These are phyloP conservation scores for Calonectria pauciramosa DNA, from an alignment of 2,329 filamentous ascomycete species.

Conservation along the genomic window DNA sequence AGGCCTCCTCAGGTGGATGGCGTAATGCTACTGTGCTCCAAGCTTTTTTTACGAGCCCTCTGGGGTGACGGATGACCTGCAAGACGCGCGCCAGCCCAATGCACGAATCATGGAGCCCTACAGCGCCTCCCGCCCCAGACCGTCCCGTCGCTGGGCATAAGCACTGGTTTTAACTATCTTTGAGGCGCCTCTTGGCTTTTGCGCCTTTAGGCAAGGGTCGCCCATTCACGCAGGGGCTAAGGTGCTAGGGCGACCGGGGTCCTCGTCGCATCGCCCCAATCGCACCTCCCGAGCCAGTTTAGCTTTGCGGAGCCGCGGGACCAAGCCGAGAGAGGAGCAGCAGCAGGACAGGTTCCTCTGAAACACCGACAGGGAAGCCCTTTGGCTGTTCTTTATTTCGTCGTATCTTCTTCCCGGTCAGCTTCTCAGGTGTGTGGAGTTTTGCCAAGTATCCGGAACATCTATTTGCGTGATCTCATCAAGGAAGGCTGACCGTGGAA, in stretches of 20 bases:
- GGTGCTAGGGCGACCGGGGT: not conserved
- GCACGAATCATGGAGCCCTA: not conserved
- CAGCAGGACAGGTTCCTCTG: slow-evolving; percentile 20
- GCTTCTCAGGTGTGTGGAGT: slow-evolving; percentile 9
- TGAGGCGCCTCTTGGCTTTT: not conserved
- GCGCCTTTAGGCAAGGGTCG: not conserved
- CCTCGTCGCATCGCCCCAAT: slow-evolving; percentile 25
- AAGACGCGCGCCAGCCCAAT: not conserved
- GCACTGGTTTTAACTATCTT: not conserved
- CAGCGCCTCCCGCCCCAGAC: not conserved
- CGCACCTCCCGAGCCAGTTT: slow-evolving; percentile 28
- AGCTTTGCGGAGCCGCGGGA: slow-evolving; percentile 27
- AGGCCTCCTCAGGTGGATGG: not conserved
- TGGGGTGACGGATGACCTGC: not conserved
- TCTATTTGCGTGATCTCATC: not conserved
- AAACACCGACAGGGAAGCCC: slow-evolving; percentile 20
- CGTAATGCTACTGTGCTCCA: not conserved
- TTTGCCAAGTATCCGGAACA: not conserved
- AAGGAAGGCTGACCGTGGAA: not conserved
- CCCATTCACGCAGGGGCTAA: not conserved
- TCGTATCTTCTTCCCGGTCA: not conserved
- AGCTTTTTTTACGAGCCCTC: not conserved
- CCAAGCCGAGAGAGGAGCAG: slow-evolving; percentile 18
- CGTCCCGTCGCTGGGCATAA: not conserved
- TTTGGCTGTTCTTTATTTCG: not conserved